phyloP scores from a whole-genome alignment of 2,329 filamentous ascomycete species.

The Cladophialophora yegresii region DNA sequence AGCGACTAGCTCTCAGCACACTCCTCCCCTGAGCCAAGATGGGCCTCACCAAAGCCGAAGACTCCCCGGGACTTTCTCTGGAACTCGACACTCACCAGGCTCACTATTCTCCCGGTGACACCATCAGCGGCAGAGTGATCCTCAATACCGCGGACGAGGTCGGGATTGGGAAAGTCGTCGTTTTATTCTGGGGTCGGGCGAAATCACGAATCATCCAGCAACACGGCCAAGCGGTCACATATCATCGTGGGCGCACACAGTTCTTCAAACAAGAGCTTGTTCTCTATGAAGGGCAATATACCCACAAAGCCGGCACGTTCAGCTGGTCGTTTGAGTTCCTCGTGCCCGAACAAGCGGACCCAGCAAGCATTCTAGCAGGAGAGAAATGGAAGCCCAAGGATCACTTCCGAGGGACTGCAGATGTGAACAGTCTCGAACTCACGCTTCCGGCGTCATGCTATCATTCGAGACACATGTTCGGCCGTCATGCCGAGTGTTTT shows the following conservation, averaged over 20 bases:
- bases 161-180: slow-evolving; percentile 28
- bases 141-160: slow-evolving; percentile 30
- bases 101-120: slow-evolving; percentile 29
- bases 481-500: slow-evolving; percentile 26
- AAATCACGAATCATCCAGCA: slow-evolving; percentile 33
- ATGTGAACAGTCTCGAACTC: slow-evolving; percentile 24
- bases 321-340: slow-evolving; percentile 32
- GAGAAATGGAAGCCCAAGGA: slow-evolving; percentile 33
- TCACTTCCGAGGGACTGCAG: slow-evolving; percentile 23
- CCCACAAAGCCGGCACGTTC: slow-evolving; percentile 31
- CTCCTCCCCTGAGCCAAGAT: slow-evolving; percentile 5
- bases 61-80: slow-evolving; percentile 31
- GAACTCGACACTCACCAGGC: slow-evolving; percentile 22
- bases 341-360: slow-evolving; percentile 29
- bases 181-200: slow-evolving; percentile 32
- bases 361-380: slow-evolving; percentile 18
- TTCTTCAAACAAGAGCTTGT: slow-evolving; percentile 28
- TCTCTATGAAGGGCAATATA: slow-evolving; percentile 34
- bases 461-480: slow-evolving; percentile 25
- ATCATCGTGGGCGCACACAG: slow-evolving; percentile 28
- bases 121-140: slow-evolving; percentile 28
- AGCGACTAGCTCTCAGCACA: background rate
- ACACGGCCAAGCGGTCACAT: slow-evolving; percentile 28
- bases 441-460: slow-evolving; percentile 30
- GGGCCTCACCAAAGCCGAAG: slow-evolving; percentile 27